Evolutionary conservation across 306 rosid genomes (phyloP), one percentile per base, ranked within the genome.

Genomic region (Alnus glutinosa): DNA sequence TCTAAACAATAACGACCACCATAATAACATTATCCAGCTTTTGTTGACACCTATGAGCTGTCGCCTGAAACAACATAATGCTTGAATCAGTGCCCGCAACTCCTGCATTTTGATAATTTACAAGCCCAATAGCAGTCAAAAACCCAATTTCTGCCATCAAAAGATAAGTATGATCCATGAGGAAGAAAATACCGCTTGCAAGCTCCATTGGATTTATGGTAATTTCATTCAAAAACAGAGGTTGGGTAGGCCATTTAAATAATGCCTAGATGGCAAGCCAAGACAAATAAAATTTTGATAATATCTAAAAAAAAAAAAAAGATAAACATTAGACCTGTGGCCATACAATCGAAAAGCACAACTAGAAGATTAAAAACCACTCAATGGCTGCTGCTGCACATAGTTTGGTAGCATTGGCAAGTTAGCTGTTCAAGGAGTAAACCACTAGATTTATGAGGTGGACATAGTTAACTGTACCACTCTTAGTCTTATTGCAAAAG

Each of bases 11-110:
- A 54, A 52, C 44, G 28, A 68, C 74, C 88, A 83, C 76, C 81
- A 77, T 55, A 72, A 49, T 69, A 83, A 78, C 84, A 70, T 82
- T 81, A 71, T 70, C 84, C 79, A 49, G 79, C 82, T 73, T 71
- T 64, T 47, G 76, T 42, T 7, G 64, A 74, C 75, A 87, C 71
- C 78, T 81, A 68, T 78, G 80, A 51, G 79, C 57, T 55, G 54
- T 71, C 77, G 75, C 97, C 96, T 92, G 95, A 88, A 91, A 89
- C 71, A 82, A 75, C 72, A 86, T 51, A 68, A 62, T 37, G 74
- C 66, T 77, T 67, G 57, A 44, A 86, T 93, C 85, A 93, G 79
- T 70, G 72, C 80, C 77, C 71, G 19, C 54, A 42, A 82, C 62
- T 19, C 51, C 63, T 48, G 82, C 72, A 83, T 78, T 67, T 78